Base-by-base conservation (phyloP, 2,329 filamentous ascomycete genomes). In the Colletotrichum spaethianum region DNA sequence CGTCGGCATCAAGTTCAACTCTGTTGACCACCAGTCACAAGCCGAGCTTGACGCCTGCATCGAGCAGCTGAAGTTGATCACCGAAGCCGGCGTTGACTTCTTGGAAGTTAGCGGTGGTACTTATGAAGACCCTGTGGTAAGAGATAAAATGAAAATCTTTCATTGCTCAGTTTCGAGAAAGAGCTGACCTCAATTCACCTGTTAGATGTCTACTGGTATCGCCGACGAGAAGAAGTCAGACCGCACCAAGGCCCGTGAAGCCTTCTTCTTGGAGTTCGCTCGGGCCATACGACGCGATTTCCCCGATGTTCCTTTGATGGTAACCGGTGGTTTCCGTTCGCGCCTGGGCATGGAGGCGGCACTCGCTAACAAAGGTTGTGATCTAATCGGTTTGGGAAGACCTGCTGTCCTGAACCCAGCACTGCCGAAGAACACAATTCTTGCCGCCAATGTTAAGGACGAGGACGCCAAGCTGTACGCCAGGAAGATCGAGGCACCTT, bases 221-320 rank as follows among this genome's bases (percentile, higher is more conserved):
- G 73, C 66, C 74, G 71, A 70, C 67, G 75, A 62, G 76, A 77
- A 76, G 60, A 77, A 82, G 75, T 78, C 79, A 9, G 81, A 82
- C 28, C 83, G 83, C 20, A 90, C 88, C 16, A 84, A 84, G 16
- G 85, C 85, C 0, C 86, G 91, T 9, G 91, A 93, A 75, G 90
- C 91, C 0, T 93, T 92, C 83, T 93, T 94, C 81, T 82, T 93
- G 1, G 88, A 92, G 56, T 93, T 93, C 74, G 89, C 90, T 0
- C 80, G 83, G n/a, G 81, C 83, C 11, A 85, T 89, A 42, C 84
- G 88, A 36, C 76, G 77, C 5, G 79, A 81, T 31, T 84, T 87
- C 66, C 83, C 85, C 0, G 74, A 80, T 4, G 79, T 87, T 0
- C 80, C 85, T 0, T 78, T 90, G 40, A 87, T 90, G 82, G 84